Conservation (phyloP, 1,284 basidiomycete species). For the Inonotus obliquus region DNA sequence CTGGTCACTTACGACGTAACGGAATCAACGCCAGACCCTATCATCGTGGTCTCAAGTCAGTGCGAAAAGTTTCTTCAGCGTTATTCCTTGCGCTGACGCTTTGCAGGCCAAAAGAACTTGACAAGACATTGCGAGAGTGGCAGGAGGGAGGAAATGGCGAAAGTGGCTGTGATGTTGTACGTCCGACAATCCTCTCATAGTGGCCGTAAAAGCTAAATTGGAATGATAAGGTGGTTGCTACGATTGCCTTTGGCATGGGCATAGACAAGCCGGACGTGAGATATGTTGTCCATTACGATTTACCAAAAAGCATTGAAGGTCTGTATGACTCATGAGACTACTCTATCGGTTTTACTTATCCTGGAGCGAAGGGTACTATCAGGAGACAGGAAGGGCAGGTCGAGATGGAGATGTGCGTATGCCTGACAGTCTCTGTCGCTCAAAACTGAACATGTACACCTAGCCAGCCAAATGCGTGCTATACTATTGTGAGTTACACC, state of each 20-base stretch:
- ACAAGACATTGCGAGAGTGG: slow-evolving; percentile 63
- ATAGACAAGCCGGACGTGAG: slow-evolving; percentile 83
- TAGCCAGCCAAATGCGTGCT: slow-evolving; percentile 77
- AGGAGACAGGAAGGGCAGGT: slow-evolving; percentile 88
- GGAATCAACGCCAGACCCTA: slow-evolving; percentile 74
- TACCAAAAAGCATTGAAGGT: slow-evolving; percentile 84
- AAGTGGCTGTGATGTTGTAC: slow-evolving; percentile 55
- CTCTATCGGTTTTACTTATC: slow-evolving; percentile 2
- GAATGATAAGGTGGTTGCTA: slow-evolving; percentile 43
- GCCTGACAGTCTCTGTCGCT: not conserved
- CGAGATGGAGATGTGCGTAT: slow-evolving; percentile 68
- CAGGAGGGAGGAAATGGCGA: slow-evolving; percentile 45
- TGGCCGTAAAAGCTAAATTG: not conserved
- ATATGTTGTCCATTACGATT: slow-evolving; percentile 75
- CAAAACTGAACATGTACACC: slow-evolving; percentile 3
- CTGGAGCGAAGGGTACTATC: slow-evolving; percentile 66
- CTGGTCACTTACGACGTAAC: slow-evolving; percentile 53
- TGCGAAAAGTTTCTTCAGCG: not conserved
- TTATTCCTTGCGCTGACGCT: not conserved
- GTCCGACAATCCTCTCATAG: slow-evolving; percentile 31
- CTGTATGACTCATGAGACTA: not conserved
- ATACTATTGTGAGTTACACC: slow-evolving; percentile 62
- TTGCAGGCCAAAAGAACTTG: slow-evolving; percentile 44
- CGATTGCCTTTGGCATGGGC: slow-evolving; percentile 85
- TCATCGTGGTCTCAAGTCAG: slow-evolving; percentile 60